Evolutionary conservation across 805 yeast species (phyloP).

Genomic region (Isabelozyma gotoi): DNA sequence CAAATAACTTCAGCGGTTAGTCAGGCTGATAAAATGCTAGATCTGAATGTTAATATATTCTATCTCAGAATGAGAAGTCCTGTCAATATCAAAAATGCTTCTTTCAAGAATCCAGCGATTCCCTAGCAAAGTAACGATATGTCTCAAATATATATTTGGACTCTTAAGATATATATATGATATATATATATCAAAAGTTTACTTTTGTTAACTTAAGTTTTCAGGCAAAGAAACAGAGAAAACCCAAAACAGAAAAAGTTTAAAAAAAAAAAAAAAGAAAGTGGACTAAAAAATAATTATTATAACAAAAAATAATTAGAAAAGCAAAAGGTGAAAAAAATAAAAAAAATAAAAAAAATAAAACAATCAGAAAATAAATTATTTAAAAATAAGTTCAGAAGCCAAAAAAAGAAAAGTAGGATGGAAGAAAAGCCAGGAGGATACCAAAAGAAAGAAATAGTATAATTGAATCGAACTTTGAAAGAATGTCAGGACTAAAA

Average conservation of each 20-base stretch:
- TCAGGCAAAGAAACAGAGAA: slow-evolving; percentile 16
- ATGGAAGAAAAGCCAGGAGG: no score
- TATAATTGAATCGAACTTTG: no score
- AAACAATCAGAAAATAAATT: background rate
- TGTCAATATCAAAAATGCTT: background rate
- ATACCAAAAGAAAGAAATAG: no score
- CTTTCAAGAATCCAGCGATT: background rate
- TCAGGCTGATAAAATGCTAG: background rate
- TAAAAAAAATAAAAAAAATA: background rate
- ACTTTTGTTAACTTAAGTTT: background rate
- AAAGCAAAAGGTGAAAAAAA: slow-evolving; percentile 4
- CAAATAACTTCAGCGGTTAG: background rate
- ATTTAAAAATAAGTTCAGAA: background rate
- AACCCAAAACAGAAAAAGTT: slow-evolving; percentile 15
- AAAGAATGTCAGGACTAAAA: no score
- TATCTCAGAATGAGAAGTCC: background rate
- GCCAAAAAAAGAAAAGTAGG: background rate
- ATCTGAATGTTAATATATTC: background rate
- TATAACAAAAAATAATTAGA: slow-evolving; percentile 10
- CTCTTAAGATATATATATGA: background rate
- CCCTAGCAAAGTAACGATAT: background rate
- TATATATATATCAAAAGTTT: background rate
- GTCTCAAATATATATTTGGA: background rate
- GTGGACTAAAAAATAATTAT: slow-evolving; percentile 10
- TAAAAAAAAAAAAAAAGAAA: slow-evolving; percentile 6